Base-by-base conservation (phyloP, 345 rosid genomes). In the Cardamine chenopodiifolia region DNA sequence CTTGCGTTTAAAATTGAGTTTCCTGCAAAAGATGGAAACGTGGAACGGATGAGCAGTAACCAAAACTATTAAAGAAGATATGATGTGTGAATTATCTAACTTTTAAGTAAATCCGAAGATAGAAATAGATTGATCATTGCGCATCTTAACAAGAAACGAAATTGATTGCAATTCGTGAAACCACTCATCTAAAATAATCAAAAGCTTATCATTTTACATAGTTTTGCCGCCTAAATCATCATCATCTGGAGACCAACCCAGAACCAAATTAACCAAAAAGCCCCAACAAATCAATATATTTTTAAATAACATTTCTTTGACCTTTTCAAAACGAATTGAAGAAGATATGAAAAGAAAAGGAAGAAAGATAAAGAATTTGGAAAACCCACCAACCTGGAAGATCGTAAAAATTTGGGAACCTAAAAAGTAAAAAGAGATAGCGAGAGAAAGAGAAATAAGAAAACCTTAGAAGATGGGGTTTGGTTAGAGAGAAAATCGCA, bases 391-490 rank as follows among this genome's bases (percentile, higher is more conserved):
- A 57, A 77, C 72, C 68, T 70, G 4, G 34, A 34, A 49, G 66
- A 70, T 70, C 32, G 66, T 5, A 6, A 48, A 14, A 28, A 18
- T 12, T 39, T 22, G 37, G 35, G 68, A 40, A 52, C 3, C 54
- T 60, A n/a, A 66, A 2, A 26, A 34, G 49, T 3, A 48, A 17
- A 74, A 34, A 44, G 42, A 29, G 31, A 73, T 14, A 62, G 42
- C n/a, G 2, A 44, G 19, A 47, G 20, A 71, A 47, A 62, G 65
- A 7, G 7, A 42, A 42, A 42, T 7, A 42, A 45, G 50, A 50
- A 55, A 70, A 37, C 13, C 61, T 62, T 14, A 0, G 73, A 50
- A 71, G 77, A 77, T 64, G 76, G 76, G 72, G 80, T 71, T 64
- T 57, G 68, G 81, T 49, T 19, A 47, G 39, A 57, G 49, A 32